Conservation (phyloP, 2,329 filamentous ascomycete genomes). For the Botrytis byssoidea region DNA sequence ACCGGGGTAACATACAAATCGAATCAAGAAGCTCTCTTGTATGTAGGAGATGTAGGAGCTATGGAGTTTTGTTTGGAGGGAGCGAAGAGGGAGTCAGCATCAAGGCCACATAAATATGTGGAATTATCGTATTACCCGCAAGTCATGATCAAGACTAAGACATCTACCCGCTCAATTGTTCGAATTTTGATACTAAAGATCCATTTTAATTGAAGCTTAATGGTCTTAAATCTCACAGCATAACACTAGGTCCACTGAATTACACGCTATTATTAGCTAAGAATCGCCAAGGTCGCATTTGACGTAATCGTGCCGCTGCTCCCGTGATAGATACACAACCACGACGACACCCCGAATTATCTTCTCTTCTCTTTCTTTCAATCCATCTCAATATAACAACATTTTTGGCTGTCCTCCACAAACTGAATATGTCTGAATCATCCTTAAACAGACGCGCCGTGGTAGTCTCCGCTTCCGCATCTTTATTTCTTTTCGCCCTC, state of each 20-base stretch:
- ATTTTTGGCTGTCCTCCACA: too few relatives aligned
- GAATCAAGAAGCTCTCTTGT: not conserved
- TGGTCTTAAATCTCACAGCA: not conserved
- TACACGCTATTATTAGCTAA: not conserved
- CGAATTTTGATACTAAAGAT: not conserved
- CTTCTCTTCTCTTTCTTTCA: not conserved
- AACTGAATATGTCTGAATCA: not conserved
- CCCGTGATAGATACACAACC: not conserved
- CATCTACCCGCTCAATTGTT: not conserved
- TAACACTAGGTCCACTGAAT: not conserved
- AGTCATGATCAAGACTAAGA: not conserved
- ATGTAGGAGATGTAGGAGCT: too few relatives aligned
- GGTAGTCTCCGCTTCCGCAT: not conserved
- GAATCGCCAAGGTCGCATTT: not conserved
- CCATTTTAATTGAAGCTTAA: not conserved
- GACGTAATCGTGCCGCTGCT: not conserved
- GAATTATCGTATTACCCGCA: not conserved
- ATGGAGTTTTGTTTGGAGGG: not conserved
- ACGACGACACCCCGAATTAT: not conserved
- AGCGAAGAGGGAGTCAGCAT: not conserved
- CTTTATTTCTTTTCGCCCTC: not conserved
- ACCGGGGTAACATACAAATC: not conserved
- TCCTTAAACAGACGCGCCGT: not conserved
- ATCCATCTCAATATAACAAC: not conserved
- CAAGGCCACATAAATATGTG: not conserved